A percentile compares a stretch with the other conserved stretches of the same genome.
These are phyloP conservation scores for Mikania micrantha DNA, from an alignment of 129 eudicot species.

Conservation along the genomic window DNA sequence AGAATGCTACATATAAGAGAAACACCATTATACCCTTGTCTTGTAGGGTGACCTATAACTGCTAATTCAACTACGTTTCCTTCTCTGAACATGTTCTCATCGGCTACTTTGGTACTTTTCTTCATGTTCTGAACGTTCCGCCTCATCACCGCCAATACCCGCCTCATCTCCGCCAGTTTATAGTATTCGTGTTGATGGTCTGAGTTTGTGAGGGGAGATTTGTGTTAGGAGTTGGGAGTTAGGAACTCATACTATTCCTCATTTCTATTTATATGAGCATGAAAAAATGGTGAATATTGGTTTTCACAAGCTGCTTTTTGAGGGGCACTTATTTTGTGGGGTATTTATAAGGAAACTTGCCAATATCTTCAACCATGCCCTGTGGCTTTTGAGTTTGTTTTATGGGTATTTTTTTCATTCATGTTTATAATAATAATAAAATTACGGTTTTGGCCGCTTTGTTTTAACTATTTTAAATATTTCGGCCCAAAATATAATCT, in stretches of 20 bases:
- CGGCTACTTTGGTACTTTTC: constrained; percentile 59
- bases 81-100: constrained; percentile 52
- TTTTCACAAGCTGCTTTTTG: constrained; percentile 37
- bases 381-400: constrained; percentile 5
- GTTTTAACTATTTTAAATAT: too few species aligned
- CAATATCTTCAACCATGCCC: constrained; percentile 10
- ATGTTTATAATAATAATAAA: too few species aligned
- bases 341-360: constrained; percentile 22
- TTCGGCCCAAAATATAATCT: too few species aligned
- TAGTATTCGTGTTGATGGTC: background rate
- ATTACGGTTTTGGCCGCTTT: too few species aligned
- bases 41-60: constrained; percentile 22
- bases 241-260: background rate
- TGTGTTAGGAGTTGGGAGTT: constrained; percentile 8
- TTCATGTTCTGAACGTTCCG: constrained; percentile 34
- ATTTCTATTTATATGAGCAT: constrained; percentile 21
- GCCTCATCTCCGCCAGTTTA: constrained; percentile 22
- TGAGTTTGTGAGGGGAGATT: constrained; percentile 21
- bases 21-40: constrained; percentile 34
- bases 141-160: constrained; percentile 34
- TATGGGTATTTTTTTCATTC: constrained; percentile 8
- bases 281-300: constrained; percentile 40
- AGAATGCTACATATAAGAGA: constrained; percentile 37
- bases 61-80: constrained; percentile 34
- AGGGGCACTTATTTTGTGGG: constrained; percentile 33